Base-by-base conservation (phyloP, 2,329 filamentous ascomycete species). In the Xylaria sp. region DNA sequence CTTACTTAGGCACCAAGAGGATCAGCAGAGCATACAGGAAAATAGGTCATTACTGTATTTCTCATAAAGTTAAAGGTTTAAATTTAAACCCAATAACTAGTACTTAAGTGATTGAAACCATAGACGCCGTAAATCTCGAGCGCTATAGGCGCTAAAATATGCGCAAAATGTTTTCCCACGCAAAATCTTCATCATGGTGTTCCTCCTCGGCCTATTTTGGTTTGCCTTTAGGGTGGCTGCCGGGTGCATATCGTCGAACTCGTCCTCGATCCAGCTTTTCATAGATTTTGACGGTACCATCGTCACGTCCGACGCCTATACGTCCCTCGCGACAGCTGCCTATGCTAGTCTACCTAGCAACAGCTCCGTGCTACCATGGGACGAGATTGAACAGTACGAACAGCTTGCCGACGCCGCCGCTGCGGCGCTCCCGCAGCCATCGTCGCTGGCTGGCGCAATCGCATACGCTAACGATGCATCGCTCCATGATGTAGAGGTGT, bases 201-300 rank as follows among this genome's bases (percentile, higher is more conserved):
- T 32, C 14, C 12, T 39, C 32, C 21, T 32, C 19, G 36, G 53
- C 48, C 34, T 62, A 17, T 53, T 51, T 12, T 39, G 48, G 24
- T 39, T 67, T 45, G 60, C 54, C 47, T 36, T 59, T 4, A 17
- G 54, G 12, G 65, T 19, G 19, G 50, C 54, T 17, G 59, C 60
- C 8, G 39, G 14, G 8, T 64, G 65, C 27, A 54, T 5, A 36
- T 21, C 64, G 8, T 36, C 54, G 7, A 24, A 21, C 17, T 5
- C 9, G 8, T 58, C 64, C 7, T 54, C 54, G n/a, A 17, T 62
- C 14, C 62, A 66, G 53, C 56, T 69, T 12, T 69, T 69, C 24
- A 53, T 69, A 9, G 62, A 69, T n/a, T 69, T 69, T 21, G 67
- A 66, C 36, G 67, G 63, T 32, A 69, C 64, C 4, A 67, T 67